Conservation (phyloP, 2,329 filamentous ascomycete species). For the Neofusicoccum sp. region DNA sequence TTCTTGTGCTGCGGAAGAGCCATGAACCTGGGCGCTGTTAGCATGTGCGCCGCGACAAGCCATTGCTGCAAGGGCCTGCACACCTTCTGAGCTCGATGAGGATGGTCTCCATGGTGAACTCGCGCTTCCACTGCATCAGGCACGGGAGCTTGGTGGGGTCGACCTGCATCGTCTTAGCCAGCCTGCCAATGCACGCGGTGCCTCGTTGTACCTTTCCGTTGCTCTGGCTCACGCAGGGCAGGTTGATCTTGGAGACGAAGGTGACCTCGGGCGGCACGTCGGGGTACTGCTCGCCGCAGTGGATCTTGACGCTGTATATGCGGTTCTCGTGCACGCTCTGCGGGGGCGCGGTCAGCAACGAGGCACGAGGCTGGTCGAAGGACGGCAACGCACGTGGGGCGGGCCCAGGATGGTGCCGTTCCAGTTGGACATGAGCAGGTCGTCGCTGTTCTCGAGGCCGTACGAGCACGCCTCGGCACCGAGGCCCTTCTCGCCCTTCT, state of each 20-base stretch:
- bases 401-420: conserved; percentile 96
- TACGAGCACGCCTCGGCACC: conserved; percentile 99
- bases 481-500: conserved; percentile 97
- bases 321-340: conserved; percentile 97
- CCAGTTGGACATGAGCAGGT: conserved; percentile 97
- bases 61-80: conserved; percentile 25
- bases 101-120: conserved; percentile 93
- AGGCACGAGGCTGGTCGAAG: conserved; percentile 17
- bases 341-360: not conserved
- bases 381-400: conserved; percentile 70
- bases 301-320: conserved; percentile 97
- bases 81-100: conserved; percentile 83
- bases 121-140: conserved; percentile 83
- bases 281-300: conserved; percentile 87
- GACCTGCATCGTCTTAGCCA: conserved; percentile 53
- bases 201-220: conserved; percentile 65
- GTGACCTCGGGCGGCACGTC: conserved; percentile 84
- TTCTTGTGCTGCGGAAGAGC: conserved; percentile 90
- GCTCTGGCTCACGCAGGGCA: conserved; percentile 84
- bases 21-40: conserved; percentile 70
- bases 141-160: conserved; percentile 82
- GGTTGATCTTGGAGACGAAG: conserved; percentile 91
- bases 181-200: not conserved
- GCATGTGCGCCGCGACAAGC: conserved; percentile 21
- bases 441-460: conserved; percentile 88